Base-by-base conservation (phyloP, 495 filamentous ascomycete species). In the Aspergillus leporis region DNA sequence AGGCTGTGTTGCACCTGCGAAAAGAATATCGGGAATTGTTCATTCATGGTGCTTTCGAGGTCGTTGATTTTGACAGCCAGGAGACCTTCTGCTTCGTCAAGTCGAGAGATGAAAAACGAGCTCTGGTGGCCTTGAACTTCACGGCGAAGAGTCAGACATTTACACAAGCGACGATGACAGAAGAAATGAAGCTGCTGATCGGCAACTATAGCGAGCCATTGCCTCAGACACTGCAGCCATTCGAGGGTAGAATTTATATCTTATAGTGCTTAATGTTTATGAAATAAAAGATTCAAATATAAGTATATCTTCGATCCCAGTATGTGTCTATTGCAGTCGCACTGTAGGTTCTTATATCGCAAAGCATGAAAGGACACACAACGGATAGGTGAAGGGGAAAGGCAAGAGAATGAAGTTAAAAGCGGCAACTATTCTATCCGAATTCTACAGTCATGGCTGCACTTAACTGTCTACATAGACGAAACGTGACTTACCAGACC, bases 11-110 rank as follows among this genome's bases (percentile, higher is more conserved):
- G 32, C 60, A 47, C n/a, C 52, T 78, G 16, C 70, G 83, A 7
- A 82, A 79, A 59, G 59, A 79, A 50, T 64, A 81, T 48, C 67
- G 61, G 2, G 76, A 80, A 14, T 53, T 80, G 0, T 81, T 85
- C 46, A 72, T 84, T 13, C 78, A 86, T 64, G 85, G 85, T 0
- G 58, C 66, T 21, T 88, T 82, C 58, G 66, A 77, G 55, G 60
- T 78, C 25, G 49, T 81, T 2, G 70, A 73, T 58, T 55, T 61
- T 14, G 71, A 71, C 14, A 68, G 79, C 47, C 51, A 66, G 25
- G 61, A 64, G 23, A 66, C 72, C 0, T 70, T 81, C 43, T 56
- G 53, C 21, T 68, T 61, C 59, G 16, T 57, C 2, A 66, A 65
- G 28, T 36, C 41, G 16, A 55, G 51, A n/a, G 51, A 40, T 3